phyloP scores from a whole-genome alignment of 2,329 filamentous ascomycete species.

The Metarhizium humberi region DNA sequence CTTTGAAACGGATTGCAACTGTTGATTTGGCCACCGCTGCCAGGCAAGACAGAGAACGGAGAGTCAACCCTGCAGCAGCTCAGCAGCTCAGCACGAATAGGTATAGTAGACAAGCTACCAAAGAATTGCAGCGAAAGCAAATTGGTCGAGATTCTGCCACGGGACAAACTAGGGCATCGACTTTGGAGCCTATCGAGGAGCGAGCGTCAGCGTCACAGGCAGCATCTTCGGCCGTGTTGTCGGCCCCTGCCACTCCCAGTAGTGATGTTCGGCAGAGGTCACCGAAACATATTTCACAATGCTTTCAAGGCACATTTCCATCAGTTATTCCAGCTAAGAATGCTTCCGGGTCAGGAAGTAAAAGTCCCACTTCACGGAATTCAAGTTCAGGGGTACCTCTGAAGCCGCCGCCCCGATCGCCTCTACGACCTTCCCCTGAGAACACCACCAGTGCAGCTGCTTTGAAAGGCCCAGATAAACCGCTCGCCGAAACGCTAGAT shows the following conservation, averaged over 20 bases:
- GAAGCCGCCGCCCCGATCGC: not conserved
- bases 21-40: slow-evolving; percentile 41
- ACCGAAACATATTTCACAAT: slow-evolving; percentile 27
- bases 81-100: not conserved
- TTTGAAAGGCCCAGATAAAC: not conserved
- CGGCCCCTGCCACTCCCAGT: slow-evolving; percentile 29
- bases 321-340: not conserved
- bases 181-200: slow-evolving; percentile 3
- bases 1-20: slow-evolving; percentile 36
- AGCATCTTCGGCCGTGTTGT: slow-evolving; percentile 21
- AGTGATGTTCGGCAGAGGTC: slow-evolving; percentile 40
- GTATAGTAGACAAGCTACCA: not conserved
- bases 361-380: not conserved
- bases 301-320: not conserved
- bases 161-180: slow-evolving; percentile 1
- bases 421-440: not conserved
- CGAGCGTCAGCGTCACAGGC: slow-evolving; percentile 5
- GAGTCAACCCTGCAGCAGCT: slow-evolving; percentile 17
- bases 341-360: not conserved
- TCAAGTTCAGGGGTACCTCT: not conserved
- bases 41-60: slow-evolving; percentile 34
- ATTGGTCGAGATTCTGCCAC: slow-evolving; percentile 10
- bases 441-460: too few relatives aligned
- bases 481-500: not conserved
- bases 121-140: slow-evolving; percentile 29